These are phyloP conservation scores for Kokia cookei DNA, from an alignment of 441 rosid species.

Conservation along the genomic window DNA sequence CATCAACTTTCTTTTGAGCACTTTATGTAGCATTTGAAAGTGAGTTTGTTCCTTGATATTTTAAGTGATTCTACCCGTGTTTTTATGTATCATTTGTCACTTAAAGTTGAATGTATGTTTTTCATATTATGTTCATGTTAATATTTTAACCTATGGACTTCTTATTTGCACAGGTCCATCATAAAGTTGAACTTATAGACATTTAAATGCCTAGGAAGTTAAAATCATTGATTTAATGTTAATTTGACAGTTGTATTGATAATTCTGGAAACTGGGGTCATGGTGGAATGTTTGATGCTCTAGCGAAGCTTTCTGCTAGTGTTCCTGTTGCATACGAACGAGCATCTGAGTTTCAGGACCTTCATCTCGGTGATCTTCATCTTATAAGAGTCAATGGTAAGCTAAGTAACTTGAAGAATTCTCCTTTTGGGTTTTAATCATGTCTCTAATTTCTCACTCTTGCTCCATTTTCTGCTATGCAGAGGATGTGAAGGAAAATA, in stretches of 20 bases:
- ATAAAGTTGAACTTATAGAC: neutral
- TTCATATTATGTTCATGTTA: neutral
- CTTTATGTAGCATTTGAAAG: neutral
- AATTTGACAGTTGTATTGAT: constrained; percentile 60
- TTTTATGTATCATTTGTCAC: neutral
- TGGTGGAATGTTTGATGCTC: constrained; percentile 82
- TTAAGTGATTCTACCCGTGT: neutral
- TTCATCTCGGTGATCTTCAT: constrained; percentile 86
- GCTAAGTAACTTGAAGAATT: constrained; percentile 10
- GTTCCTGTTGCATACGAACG: constrained; percentile 50
- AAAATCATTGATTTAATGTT: neutral
- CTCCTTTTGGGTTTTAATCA: neutral
- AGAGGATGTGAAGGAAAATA: constrained; percentile 36
- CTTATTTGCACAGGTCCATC: neutral
- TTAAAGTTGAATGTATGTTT: neutral
- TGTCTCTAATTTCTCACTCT: neutral
- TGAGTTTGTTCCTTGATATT: neutral
- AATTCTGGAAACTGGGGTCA: constrained; percentile 90
- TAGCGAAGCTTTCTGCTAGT: constrained; percentile 47
- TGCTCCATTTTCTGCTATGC: constrained; percentile 5
- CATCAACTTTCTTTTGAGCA: neutral
- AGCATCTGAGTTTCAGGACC: constrained; percentile 71
- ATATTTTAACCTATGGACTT: neutral
- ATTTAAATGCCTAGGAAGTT: neutral
- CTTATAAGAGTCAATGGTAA: constrained; percentile 62